Evolutionary conservation across 2,329 filamentous ascomycete genomes (phyloP).

Genomic region (Fusarium secorum): DNA sequence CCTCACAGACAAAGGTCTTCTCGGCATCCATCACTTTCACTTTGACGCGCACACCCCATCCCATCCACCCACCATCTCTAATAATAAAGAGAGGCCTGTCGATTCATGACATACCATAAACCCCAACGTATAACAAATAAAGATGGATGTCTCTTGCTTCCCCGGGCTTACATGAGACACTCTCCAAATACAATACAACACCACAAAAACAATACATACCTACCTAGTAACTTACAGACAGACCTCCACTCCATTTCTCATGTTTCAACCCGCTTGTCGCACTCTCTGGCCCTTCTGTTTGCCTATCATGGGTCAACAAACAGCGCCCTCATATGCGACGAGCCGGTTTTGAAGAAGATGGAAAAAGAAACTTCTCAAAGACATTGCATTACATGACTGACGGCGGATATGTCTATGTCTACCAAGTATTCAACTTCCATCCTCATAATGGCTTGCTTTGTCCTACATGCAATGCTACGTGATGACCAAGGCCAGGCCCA

Average conservation of each 20-base stretch:
- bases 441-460: constrained; percentile 28
- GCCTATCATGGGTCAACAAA: constrained; percentile 25
- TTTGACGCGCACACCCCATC: constrained; percentile 25
- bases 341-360: constrained; percentile 17
- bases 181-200: constrained; percentile 12
- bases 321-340: constrained; percentile 15
- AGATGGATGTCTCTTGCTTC: constrained; percentile 4
- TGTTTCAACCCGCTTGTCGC: constrained; percentile 14
- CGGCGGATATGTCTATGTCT: neutral
- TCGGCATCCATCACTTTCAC: constrained; percentile 6
- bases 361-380: constrained; percentile 14
- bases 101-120: neutral
- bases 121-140: neutral
- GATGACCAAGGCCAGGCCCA: constrained; percentile 21
- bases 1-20: neutral
- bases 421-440: neutral
- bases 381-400: neutral
- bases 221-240: neutral
- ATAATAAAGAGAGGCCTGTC: constrained; percentile 14
- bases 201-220: neutral
- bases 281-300: constrained; percentile 24
- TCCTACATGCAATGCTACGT: constrained; percentile 26
- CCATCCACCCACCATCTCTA: constrained; percentile 20
- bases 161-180: constrained; percentile 31
- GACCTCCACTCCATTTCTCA: neutral